These are phyloP conservation scores for Psilocybe azurescens DNA, from an alignment of 768 basidiomycete species.

Conservation along the genomic window DNA sequence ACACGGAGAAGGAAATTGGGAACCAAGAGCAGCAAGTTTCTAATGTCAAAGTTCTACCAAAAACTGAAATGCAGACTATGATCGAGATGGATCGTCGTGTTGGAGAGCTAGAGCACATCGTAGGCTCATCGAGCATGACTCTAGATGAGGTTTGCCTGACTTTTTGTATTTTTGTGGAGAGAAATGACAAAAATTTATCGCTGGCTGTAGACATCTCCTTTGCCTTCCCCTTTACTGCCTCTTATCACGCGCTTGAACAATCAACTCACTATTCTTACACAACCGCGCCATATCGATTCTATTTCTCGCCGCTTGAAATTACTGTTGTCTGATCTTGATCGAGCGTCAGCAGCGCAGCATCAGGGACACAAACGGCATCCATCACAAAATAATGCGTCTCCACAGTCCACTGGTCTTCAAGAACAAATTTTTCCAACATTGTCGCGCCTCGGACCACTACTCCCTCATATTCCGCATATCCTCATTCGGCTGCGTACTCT, in stretches of 20 bases:
- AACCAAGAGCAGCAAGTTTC: slow-evolving; percentile 15
- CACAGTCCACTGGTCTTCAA: slow-evolving; percentile 32
- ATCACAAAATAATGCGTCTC: slow-evolving; percentile 41
- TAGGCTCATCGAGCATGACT: slow-evolving; percentile 81
- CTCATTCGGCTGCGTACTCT: slow-evolving; percentile 88
- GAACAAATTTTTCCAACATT: slow-evolving; percentile 75
- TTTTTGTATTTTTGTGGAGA: neutral
- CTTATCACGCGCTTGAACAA: slow-evolving; percentile 82
- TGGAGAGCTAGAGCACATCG: slow-evolving; percentile 78
- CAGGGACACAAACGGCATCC: slow-evolving; percentile 49
- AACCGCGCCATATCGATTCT: slow-evolving; percentile 95
- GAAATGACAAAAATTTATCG: neutral
- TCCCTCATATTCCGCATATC: slow-evolving; percentile 89
- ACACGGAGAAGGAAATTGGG: slow-evolving; percentile 22
- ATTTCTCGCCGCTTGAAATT: slow-evolving; percentile 94
- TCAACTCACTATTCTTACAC: slow-evolving; percentile 87
- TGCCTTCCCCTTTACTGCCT: slow-evolving; percentile 83
- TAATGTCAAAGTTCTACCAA: slow-evolving; percentile 27
- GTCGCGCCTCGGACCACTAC: slow-evolving; percentile 69
- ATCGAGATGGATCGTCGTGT: slow-evolving; percentile 85
- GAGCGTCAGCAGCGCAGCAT: slow-evolving; percentile 63
- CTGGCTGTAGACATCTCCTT: slow-evolving; percentile 59
- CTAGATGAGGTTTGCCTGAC: slow-evolving; percentile 75
- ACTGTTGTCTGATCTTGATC: slow-evolving; percentile 90
- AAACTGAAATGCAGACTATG: slow-evolving; percentile 52